Evolutionary conservation across 2,329 filamentous ascomycete species (phyloP).

Genomic region (Diaporthe ilicicola): DNA sequence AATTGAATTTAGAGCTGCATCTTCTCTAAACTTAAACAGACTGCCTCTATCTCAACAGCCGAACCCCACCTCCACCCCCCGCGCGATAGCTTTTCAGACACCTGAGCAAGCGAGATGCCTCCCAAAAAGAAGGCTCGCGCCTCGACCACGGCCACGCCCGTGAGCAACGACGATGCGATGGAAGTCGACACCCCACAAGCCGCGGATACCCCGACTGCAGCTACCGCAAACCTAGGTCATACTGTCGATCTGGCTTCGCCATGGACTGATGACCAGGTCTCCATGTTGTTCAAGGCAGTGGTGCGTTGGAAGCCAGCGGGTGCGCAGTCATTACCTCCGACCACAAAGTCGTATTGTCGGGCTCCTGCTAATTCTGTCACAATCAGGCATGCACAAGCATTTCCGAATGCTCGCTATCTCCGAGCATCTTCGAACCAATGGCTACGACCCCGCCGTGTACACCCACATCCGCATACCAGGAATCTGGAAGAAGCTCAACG

Average conservation of each 20-base stretch:
- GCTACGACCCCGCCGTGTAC: slow-evolving; percentile 74
- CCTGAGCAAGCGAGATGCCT: slow-evolving; percentile 52
- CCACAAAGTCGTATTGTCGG: background rate
- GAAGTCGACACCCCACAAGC: slow-evolving; percentile 64
- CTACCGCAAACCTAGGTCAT: slow-evolving; percentile 49
- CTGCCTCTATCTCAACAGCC: background rate
- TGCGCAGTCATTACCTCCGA: slow-evolving; percentile 44
- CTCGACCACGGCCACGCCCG: slow-evolving; percentile 52
- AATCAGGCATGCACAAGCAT: slow-evolving; percentile 86
- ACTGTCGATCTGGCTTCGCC: slow-evolving; percentile 65
- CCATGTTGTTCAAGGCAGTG: slow-evolving; percentile 89
- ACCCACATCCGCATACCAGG: slow-evolving; percentile 87
- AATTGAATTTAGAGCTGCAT: background rate
- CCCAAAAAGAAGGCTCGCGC: slow-evolving; percentile 73
- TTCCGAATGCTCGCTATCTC: slow-evolving; percentile 91
- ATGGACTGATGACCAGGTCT: slow-evolving; percentile 97
- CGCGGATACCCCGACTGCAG: slow-evolving; percentile 59
- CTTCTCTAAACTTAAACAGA: background rate
- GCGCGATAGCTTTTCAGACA: slow-evolving; percentile 10
- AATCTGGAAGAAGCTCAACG: slow-evolving; percentile 88
- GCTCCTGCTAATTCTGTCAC: slow-evolving; percentile 30
- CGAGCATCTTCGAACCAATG: slow-evolving; percentile 81
- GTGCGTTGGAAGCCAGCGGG: slow-evolving; percentile 97
- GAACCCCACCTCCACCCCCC: background rate
- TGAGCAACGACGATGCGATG: slow-evolving; percentile 67